Percentiles rank a stretch among this genome's conserved stretches.
phyloP scores from a whole-genome alignment of 495 filamentous ascomycete genomes.

The Cladorrhinum samala region DNA sequence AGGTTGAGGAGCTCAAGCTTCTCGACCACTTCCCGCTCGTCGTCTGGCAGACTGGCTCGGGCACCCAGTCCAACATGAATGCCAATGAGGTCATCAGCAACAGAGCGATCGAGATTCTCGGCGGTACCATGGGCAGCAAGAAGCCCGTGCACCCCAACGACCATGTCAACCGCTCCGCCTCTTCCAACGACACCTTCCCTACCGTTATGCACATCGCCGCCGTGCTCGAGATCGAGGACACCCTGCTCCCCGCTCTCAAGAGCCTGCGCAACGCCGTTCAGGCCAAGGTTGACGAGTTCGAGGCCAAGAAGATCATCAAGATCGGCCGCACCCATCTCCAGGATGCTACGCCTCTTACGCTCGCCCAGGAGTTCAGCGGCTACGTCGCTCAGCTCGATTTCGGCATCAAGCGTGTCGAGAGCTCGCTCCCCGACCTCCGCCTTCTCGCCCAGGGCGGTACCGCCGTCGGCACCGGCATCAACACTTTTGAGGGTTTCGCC shows the following conservation, averaged over 20 bases:
- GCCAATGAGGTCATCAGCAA: constrained; percentile 99
- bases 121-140: constrained; percentile 89
- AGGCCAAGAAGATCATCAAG: constrained; percentile 84
- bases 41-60: constrained; percentile 98
- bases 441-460: constrained; percentile 93
- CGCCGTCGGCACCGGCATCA: constrained; percentile 93
- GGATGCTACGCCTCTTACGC: constrained; percentile 91
- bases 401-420: constrained; percentile 82
- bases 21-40: constrained; percentile 97
- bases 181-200: constrained; percentile 98
- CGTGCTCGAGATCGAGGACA: constrained; percentile 82
- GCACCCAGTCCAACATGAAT: constrained; percentile 99
- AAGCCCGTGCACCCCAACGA: constrained; percentile 99
- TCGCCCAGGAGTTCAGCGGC: constrained; percentile 97
- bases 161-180: constrained; percentile 98
- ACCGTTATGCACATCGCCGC: constrained; percentile 99
- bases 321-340: constrained; percentile 97
- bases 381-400: constrained; percentile 92
- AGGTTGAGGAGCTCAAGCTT: constrained; percentile 91
- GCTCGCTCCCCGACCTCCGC: constrained; percentile 73
- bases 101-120: constrained; percentile 96
- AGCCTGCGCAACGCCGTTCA: constrained; percentile 77
- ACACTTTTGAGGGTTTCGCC: constrained; percentile 94
- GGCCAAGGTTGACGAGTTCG: constrained; percentile 83
- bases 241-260: constrained; percentile 75